These are phyloP conservation scores for Sporisorium exsertum DNA, from an alignment of 1,284 basidiomycete genomes.

Conservation along the genomic window DNA sequence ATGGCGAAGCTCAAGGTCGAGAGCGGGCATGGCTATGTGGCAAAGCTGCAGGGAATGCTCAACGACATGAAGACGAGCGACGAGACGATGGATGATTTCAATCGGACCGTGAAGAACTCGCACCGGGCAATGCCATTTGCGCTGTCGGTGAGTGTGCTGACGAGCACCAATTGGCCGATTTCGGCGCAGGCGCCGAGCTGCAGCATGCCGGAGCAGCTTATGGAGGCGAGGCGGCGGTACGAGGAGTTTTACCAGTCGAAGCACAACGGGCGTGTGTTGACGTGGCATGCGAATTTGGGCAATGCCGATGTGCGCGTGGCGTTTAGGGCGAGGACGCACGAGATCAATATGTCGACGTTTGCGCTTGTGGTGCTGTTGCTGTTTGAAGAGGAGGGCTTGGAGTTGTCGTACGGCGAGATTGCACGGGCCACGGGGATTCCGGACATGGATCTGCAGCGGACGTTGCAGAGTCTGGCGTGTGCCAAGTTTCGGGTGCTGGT, in stretches of 20 bases:
- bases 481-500: constrained; percentile 94
- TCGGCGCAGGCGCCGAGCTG: constrained; percentile 51
- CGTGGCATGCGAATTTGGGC: constrained; percentile 93
- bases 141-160: constrained; percentile 73
- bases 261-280: constrained; percentile 89
- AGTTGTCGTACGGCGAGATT: constrained; percentile 51
- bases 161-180: constrained; percentile 68
- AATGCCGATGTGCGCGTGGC: constrained; percentile 87
- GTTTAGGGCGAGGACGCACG: constrained; percentile 85
- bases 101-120: constrained; percentile 74
- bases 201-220: constrained; percentile 51
- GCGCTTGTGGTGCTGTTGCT: constrained; percentile 88
- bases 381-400: constrained; percentile 73
- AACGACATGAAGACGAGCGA: constrained; percentile 92
- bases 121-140: constrained; percentile 79
- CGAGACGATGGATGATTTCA: constrained; percentile 84
- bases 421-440: constrained; percentile 72
- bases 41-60: constrained; percentile 99
- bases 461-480: constrained; percentile 94
- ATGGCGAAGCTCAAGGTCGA: constrained; percentile 97
- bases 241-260: constrained; percentile 89
- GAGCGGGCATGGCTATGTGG: constrained; percentile 95
- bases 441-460: constrained; percentile 84
- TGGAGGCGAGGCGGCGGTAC: constrained; percentile 75
- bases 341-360: constrained; percentile 92